These are phyloP conservation scores for Arthroderma uncinatum DNA, from an alignment of 2,329 filamentous ascomycete genomes.

Conservation along the genomic window DNA sequence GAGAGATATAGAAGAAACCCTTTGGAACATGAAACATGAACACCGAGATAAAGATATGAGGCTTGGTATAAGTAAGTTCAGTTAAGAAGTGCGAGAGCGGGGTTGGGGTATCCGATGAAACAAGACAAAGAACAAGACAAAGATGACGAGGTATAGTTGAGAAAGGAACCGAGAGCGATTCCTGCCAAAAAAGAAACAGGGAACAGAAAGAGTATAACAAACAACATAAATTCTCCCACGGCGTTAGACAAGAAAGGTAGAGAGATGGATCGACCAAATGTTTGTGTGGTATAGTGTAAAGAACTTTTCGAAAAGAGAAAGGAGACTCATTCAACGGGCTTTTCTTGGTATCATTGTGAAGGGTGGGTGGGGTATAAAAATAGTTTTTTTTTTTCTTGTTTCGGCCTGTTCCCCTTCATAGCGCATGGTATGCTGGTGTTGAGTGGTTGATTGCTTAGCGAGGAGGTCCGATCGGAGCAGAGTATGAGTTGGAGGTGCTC, in stretches of 20 bases:
- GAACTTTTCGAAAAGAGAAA: background rate
- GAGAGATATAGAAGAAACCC: slow-evolving; percentile 13
- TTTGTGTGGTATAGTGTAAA: background rate
- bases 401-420: background rate
- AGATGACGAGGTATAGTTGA: background rate
- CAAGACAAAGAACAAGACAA: background rate
- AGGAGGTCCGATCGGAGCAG: slow-evolving; percentile 80
- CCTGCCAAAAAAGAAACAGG: background rate
- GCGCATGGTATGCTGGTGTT: background rate
- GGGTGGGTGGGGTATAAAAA: background rate
- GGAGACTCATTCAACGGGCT: background rate
- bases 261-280: slow-evolving; percentile 1
- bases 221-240: background rate
- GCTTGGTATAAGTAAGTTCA: slow-evolving; percentile 2
- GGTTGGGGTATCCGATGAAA: slow-evolving; percentile 19
- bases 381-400: background rate
- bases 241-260: background rate
- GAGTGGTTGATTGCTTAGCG: slow-evolving; percentile 51
- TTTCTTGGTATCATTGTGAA: background rate
- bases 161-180: background rate
- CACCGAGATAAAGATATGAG: slow-evolving; percentile 6
- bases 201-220: background rate
- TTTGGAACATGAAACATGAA: slow-evolving; percentile 2
- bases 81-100: slow-evolving; percentile 18
- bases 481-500: slow-evolving; percentile 95